Percentiles rank a stretch among this genome's conserved stretches.
Conservation (phyloP, 169 alveolate genomes). For the Eimeria praecox region DNA sequence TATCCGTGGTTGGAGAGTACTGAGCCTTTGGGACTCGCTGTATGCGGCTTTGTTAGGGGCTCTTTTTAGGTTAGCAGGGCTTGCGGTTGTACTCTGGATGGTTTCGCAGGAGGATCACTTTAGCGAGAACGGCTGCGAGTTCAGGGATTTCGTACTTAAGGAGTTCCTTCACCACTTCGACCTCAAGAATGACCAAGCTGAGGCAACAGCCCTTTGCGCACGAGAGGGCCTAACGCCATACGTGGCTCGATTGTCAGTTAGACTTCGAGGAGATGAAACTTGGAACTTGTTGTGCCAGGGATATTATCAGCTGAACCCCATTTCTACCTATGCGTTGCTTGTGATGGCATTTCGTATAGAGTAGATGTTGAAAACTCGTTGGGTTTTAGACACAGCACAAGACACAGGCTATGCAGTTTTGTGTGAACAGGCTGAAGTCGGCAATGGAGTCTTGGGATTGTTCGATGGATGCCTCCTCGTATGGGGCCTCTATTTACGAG, state of each 20-base stretch:
- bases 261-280: neutral
- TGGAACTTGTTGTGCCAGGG: neutral
- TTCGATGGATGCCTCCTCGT: constrained; percentile 53
- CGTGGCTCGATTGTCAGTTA: constrained; percentile 51
- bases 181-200: constrained; percentile 51
- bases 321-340: neutral
- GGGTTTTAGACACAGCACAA: neutral
- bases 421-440: constrained; percentile 53
- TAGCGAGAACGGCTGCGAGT: constrained; percentile 73
- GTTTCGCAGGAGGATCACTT: constrained; percentile 23
- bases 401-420: neutral
- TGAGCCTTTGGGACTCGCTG: neutral
- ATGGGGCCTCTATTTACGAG: constrained; percentile 75
- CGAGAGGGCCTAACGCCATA: constrained; percentile 28
- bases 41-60: neutral
- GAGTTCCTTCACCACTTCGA: constrained; percentile 42
- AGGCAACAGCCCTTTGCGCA: constrained; percentile 55
- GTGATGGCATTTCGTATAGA: neutral
- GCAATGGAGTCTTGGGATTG: constrained; percentile 72
- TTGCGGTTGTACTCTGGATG: neutral
- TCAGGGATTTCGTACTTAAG: constrained; percentile 33
- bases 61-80: neutral
- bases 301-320: neutral
- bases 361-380: neutral
- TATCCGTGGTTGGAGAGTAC: neutral